phyloP scores from a whole-genome alignment of 1,284 basidiomycete genomes.

The Pyrrhoderma lamaoense region DNA sequence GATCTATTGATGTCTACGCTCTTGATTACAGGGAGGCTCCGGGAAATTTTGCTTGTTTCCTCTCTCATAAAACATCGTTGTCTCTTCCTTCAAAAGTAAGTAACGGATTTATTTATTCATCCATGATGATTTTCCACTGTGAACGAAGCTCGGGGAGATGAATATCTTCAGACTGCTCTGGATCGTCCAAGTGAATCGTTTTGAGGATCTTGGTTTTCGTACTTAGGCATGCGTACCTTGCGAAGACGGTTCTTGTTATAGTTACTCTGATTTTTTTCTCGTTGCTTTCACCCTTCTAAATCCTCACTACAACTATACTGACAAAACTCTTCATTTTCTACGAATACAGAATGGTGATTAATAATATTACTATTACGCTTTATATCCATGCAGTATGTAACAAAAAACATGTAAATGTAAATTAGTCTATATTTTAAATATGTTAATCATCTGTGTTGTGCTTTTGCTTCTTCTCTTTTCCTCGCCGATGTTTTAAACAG shows the following conservation, averaged over 20 bases:
- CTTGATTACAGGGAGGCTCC: too few relatives aligned
- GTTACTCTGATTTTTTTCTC: slow-evolving; percentile 29
- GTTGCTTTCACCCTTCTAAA: not conserved
- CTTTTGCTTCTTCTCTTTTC: slow-evolving; percentile 24
- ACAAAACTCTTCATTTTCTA: too few relatives aligned
- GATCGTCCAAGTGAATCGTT: slow-evolving; percentile 26
- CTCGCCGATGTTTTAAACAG: slow-evolving; percentile 57
- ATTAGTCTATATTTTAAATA: not conserved
- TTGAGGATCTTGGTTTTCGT: slow-evolving; percentile 27
- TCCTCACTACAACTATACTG: not conserved
- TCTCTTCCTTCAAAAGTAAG: too few relatives aligned
- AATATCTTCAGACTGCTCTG: slow-evolving; percentile 26
- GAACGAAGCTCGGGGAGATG: slow-evolving; percentile 23
- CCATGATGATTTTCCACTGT: slow-evolving; percentile 14
- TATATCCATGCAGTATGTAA: not conserved
- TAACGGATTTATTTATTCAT: not conserved
- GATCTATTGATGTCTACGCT: too few relatives aligned
- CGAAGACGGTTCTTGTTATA: slow-evolving; percentile 27
- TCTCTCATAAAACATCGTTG: too few relatives aligned
- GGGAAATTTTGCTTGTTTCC: too few relatives aligned
- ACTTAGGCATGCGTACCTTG: slow-evolving; percentile 25
- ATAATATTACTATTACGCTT: not conserved
- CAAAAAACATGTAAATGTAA: slow-evolving; percentile 2
- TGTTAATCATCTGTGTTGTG: not conserved
- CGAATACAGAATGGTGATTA: not conserved